phyloP scores from a whole-genome alignment of 1,284 basidiomycete species.

The Cutaneotrichosporon spelunceum region DNA sequence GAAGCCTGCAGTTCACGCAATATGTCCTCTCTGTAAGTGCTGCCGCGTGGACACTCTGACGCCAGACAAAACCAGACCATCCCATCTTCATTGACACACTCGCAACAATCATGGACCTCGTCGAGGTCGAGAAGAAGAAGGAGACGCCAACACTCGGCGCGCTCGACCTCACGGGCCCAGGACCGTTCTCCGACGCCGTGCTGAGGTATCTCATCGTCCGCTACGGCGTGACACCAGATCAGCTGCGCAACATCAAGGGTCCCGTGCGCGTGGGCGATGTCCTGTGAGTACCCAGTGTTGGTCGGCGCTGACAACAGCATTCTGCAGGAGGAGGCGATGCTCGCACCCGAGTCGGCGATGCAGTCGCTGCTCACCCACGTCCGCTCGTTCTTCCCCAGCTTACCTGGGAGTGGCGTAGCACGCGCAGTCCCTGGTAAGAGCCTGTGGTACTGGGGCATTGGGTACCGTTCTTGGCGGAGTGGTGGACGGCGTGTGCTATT shows the following conservation, averaged over 20 bases:
- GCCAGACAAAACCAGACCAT: constrained; percentile 33
- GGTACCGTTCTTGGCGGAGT: constrained; percentile 16
- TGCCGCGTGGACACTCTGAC: constrained; percentile 2
- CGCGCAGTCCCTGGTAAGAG: constrained; percentile 11
- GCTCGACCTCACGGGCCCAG: constrained; percentile 35
- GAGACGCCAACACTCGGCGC: not conserved
- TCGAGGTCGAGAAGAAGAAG: constrained; percentile 2
- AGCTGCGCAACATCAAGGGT: constrained; percentile 26
- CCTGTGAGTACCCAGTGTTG: constrained; percentile 24
- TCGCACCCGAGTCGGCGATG: constrained; percentile 17
- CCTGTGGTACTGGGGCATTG: constrained; percentile 26
- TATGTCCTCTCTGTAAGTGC: constrained; percentile 28
- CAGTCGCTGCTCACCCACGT: constrained; percentile 13
- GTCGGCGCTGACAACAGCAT: constrained; percentile 11
- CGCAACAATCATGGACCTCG: constrained; percentile 23
- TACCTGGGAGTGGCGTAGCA: constrained; percentile 19
- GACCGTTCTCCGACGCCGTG: constrained; percentile 37
- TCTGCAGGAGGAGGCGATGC: constrained; percentile 21
- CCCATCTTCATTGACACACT: constrained; percentile 38
- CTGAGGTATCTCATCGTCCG: constrained; percentile 38
- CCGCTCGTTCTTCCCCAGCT: constrained; percentile 19
- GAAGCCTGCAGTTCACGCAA: constrained; percentile 33
- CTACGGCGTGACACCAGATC: constrained; percentile 36
- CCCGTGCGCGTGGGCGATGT: constrained; percentile 40
- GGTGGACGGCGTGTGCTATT: constrained; percentile 17